These are phyloP conservation scores for Fusarium anguioides DNA, from an alignment of 2,329 filamentous ascomycete species.

Conservation along the genomic window DNA sequence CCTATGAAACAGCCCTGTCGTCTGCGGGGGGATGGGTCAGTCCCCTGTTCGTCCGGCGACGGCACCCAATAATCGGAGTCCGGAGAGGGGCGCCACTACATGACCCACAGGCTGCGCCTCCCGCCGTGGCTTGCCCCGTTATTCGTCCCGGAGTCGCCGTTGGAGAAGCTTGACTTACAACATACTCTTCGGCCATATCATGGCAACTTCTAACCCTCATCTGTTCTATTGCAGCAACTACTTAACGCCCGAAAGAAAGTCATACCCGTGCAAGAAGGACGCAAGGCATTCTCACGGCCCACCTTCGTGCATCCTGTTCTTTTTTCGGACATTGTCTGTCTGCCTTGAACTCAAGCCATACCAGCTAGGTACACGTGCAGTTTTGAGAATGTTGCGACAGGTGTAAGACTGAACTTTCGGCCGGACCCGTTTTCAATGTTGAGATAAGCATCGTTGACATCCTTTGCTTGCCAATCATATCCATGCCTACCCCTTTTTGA, in stretches of 20 bases:
- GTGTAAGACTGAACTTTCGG: slow-evolving; percentile 27
- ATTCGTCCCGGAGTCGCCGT: slow-evolving; percentile 45
- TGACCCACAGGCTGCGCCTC: slow-evolving; percentile 47
- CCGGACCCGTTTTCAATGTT: slow-evolving; percentile 29
- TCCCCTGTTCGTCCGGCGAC: slow-evolving; percentile 22
- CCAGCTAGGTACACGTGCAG: slow-evolving; percentile 21
- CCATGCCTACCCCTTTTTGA: slow-evolving; percentile 6
- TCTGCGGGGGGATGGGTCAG: slow-evolving; percentile 29
- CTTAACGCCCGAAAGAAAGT: slow-evolving; percentile 9
- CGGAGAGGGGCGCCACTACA: slow-evolving; percentile 40
- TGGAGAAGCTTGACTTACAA: slow-evolving; percentile 38
- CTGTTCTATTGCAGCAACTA: slow-evolving; percentile 40
- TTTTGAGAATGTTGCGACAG: neutral
- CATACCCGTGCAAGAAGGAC: slow-evolving; percentile 6
- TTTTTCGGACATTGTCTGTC: slow-evolving; percentile 26
- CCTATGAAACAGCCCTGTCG: slow-evolving; percentile 21
- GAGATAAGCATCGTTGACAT: slow-evolving; percentile 18
- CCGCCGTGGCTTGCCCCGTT: slow-evolving; percentile 46
- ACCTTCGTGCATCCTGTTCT: slow-evolving; percentile 22
- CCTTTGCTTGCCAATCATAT: slow-evolving; percentile 25
- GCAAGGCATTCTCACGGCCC: slow-evolving; percentile 28
- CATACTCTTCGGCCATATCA: slow-evolving; percentile 32
- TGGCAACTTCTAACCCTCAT: slow-evolving; percentile 40
- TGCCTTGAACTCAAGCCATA: slow-evolving; percentile 29
- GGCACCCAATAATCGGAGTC: slow-evolving; percentile 34